Evolutionary conservation across 1,284 basidiomycete species (phyloP).

Genomic region (Marasmius oreades): DNA sequence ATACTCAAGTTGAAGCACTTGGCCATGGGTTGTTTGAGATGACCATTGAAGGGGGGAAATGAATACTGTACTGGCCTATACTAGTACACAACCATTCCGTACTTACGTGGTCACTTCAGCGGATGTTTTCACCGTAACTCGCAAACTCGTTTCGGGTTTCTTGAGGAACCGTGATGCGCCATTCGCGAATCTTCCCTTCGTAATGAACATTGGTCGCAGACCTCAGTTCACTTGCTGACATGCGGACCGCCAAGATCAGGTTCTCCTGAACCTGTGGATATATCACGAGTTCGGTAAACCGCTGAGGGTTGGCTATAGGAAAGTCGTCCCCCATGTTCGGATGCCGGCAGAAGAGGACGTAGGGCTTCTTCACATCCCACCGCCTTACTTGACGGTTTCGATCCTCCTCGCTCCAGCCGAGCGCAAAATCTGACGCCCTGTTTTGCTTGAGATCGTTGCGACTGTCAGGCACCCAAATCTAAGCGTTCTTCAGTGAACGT

Average conservation of each 20-base stretch:
- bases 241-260: background rate
- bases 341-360: constrained; percentile 14
- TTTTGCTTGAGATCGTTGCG: background rate
- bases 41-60: background rate
- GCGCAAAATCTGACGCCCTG: background rate
- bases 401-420: constrained; percentile 9
- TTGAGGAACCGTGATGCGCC: constrained; percentile 1
- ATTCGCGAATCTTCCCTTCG: background rate
- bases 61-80: background rate
- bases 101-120: background rate
- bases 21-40: too few species aligned
- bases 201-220: background rate
- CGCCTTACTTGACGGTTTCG: constrained; percentile 6
- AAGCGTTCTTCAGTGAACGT: background rate
- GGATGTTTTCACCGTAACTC: background rate
- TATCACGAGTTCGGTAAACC: constrained; percentile 16
- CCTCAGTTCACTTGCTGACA: background rate
- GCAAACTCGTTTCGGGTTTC: background rate
- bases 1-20: too few species aligned
- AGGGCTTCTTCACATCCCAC: constrained; percentile 16
- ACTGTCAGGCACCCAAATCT: constrained; percentile 14
- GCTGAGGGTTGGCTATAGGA: background rate
- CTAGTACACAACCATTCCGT: background rate
- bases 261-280: constrained; percentile 13
- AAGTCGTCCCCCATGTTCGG: constrained; percentile 9